A percentile compares a stretch with the other conserved stretches of the same genome.
These are phyloP conservation scores for Tillandsia fasciculata DNA, from an alignment of 176 grass and related monocot species.

Conservation along the genomic window DNA sequence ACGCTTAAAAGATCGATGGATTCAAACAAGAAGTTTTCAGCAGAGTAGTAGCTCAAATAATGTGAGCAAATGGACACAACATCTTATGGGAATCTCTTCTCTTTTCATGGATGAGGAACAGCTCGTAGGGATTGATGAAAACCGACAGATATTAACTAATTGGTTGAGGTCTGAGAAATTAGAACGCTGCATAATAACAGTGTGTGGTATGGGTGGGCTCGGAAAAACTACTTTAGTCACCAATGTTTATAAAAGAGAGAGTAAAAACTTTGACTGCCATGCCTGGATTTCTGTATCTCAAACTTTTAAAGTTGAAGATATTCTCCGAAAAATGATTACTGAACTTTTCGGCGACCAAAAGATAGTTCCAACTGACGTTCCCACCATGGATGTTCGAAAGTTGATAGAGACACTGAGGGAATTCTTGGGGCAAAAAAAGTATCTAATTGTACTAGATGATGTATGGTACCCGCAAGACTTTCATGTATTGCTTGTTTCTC, in stretches of 20 bases:
- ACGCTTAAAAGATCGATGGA: constrained; percentile 9
- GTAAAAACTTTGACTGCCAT: constrained; percentile 6
- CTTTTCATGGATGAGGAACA: constrained; percentile 21
- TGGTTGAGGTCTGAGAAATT: constrained; percentile 11
- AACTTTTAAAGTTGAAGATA: background rate
- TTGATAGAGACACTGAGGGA: background rate
- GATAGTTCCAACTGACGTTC: background rate
- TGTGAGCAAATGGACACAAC: constrained; percentile 3
- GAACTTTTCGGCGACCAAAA: background rate
- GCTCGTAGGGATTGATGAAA: constrained; percentile 25
- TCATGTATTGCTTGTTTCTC: constrained; percentile 3
- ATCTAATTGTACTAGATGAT: constrained; percentile 37
- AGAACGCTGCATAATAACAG: constrained; percentile 5
- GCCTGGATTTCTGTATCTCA: constrained; percentile 31
- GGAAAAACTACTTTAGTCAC: constrained; percentile 27
- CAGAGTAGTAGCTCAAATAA: background rate
- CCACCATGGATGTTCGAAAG: background rate
- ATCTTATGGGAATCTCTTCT: constrained; percentile 3
- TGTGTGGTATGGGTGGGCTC: constrained; percentile 29
- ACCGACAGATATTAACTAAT: constrained; percentile 16
- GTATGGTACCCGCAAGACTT: constrained; percentile 14
- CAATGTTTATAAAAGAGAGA: constrained; percentile 11
- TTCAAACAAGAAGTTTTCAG: background rate
- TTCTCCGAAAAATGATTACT: constrained; percentile 6
- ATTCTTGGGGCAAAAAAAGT: constrained; percentile 13